phyloP scores from a whole-genome alignment of 176 grass and related monocot genomes.

The Themeda triandra region DNA sequence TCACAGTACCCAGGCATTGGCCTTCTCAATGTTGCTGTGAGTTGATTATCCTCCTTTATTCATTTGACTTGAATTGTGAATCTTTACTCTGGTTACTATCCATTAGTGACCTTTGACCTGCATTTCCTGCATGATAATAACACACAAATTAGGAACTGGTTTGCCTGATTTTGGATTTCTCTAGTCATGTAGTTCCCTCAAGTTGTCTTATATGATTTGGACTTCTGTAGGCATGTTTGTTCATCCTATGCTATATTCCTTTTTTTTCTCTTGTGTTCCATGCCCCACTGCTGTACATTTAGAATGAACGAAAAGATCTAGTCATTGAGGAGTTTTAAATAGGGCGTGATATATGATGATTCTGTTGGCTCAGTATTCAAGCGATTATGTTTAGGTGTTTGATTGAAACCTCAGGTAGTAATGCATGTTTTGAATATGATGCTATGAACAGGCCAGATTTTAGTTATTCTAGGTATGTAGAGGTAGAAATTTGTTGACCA shows the following conservation, averaged over 20 bases:
- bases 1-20: slow-evolving; percentile 76
- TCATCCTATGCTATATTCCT: not conserved
- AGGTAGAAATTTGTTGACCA: not conserved
- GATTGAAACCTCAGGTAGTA: not conserved
- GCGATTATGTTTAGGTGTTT: not conserved
- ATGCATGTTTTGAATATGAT: not conserved
- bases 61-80: not conserved
- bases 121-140: not conserved
- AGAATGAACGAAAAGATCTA: not conserved
- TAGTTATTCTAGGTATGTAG: not conserved
- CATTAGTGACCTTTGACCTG: not conserved
- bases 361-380: not conserved
- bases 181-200: not conserved
- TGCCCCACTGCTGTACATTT: not conserved
- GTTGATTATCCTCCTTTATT: slow-evolving; percentile 38
- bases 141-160: not conserved
- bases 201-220: not conserved
- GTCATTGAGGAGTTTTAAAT: not conserved
- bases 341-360: not conserved
- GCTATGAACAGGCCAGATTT: not conserved
- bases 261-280: not conserved
- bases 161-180: not conserved
- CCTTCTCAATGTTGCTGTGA: slow-evolving; percentile 89
- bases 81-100: not conserved
- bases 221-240: not conserved